Evolutionary conservation across 2,329 filamentous ascomycete species (phyloP).

Genomic region (Phaeoacremonium minimum): DNA sequence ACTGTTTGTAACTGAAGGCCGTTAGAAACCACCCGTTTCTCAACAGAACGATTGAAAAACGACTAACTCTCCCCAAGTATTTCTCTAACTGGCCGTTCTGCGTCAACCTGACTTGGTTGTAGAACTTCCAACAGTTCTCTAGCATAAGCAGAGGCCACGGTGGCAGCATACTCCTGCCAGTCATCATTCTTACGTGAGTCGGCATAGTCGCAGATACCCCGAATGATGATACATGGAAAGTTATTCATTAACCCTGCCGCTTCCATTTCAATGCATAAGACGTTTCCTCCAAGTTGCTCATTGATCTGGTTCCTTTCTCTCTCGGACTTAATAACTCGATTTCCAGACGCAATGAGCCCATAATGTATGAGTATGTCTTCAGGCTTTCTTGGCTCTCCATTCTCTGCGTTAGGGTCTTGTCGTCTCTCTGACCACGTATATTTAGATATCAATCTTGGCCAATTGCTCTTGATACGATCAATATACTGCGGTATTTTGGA

Average conservation of each 20-base stretch:
- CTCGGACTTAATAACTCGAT: constrained; percentile 30
- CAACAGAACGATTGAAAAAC: too few species aligned
- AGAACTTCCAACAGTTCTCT: constrained; percentile 10
- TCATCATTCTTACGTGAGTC: constrained; percentile 31
- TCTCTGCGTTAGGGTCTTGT: neutral
- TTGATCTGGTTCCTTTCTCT: constrained; percentile 21
- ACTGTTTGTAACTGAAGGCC: too few species aligned
- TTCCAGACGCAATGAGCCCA: constrained; percentile 22
- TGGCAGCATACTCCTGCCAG: constrained; percentile 30
- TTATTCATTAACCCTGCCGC: constrained; percentile 19
- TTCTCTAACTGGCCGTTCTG: too few species aligned
- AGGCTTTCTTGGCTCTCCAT: too few species aligned
- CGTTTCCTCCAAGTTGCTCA: neutral
- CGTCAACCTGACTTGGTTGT: too few species aligned
- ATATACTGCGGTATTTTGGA: neutral
- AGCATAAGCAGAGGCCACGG: constrained; percentile 21
- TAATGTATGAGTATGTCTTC: constrained; percentile 10
- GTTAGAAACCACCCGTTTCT: too few species aligned
- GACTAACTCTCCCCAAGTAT: too few species aligned
- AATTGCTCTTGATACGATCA: neutral
- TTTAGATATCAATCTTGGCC: neutral
- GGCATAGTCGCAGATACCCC: constrained; percentile 34
- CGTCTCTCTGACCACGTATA: neutral
- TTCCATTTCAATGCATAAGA: constrained; percentile 24
- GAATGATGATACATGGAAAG: constrained; percentile 28